Evolutionary conservation across 768 basidiomycete genomes (phyloP), one percentile per base, ranked within the genome.

Genomic region (Crepidotus variabilis): DNA sequence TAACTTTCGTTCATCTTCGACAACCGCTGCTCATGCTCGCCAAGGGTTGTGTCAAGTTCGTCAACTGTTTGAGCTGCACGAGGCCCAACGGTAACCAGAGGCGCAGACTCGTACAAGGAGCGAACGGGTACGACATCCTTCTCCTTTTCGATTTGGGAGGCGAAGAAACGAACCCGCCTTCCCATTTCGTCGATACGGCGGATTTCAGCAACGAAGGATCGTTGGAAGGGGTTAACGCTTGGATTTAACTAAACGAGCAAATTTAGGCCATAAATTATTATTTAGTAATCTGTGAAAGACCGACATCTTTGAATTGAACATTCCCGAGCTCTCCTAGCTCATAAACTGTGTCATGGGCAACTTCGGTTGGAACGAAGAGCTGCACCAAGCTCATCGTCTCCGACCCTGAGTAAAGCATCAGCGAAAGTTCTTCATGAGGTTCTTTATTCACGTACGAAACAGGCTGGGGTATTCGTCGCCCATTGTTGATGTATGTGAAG

Each of bases 341-440:
- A 52, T 90, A 87, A 58, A 98, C 92, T 48, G 96, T 92, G 68
- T 98, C 94, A 71, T 99, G 97, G 24, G 95, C 93, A 59, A 96
- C 93, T 80, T 99, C 97, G 36, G 91, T 89, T 46, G 96, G 97
- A 63, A 98, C 90, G 69, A 94, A 95, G 66, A 99, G 86, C 79
- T 98, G 94, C 60, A 96, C 90, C 75, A 95, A 78, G 80, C 94
- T 96, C 95, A 98, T 98, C 78, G 86, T 83, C 77, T 97, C 95
- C 81, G 95, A 98, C 56, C 92, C 94, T 97, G 53, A 24, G 39
- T 13, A 46, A 57, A 52, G 52, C 5, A 45, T 65, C 58, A 63
- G 54, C 50, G 59, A 51, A 58, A 55, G 35, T 55, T 34, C 43
- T 50, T 28, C 16, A 47, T 47, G 16, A 16, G 54, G 36, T 8